phyloP scores from a whole-genome alignment of 805 yeast species.

The Saccharomycopsis olivae region DNA sequence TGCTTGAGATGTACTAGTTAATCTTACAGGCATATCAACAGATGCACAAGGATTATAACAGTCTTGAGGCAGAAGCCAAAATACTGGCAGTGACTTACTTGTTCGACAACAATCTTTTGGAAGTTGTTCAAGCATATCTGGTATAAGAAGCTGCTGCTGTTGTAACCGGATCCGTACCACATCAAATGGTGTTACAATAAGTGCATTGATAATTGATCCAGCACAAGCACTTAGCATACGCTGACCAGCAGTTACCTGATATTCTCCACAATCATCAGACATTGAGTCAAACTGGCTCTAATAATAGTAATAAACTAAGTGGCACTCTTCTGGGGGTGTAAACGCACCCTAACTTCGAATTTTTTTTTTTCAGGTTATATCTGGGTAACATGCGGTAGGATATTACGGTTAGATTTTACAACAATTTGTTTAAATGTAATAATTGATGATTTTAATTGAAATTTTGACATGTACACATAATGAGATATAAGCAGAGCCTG shows the following conservation, averaged over 20 bases:
- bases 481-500: no score
- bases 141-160: constrained; percentile 47
- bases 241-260: constrained; percentile 23
- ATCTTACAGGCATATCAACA: constrained; percentile 23
- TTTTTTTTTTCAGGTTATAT: no score
- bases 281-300: no score
- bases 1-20: constrained; percentile 70
- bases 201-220: constrained; percentile 63
- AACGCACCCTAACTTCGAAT: no score
- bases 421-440: no score
- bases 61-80: constrained; percentile 19
- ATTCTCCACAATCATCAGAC: no score
- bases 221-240: constrained; percentile 71
- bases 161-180: constrained; percentile 69
- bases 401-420: no score
- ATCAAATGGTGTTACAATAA: constrained; percentile 73
- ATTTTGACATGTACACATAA: no score
- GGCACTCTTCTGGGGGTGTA: no score
- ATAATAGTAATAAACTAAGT: no score
- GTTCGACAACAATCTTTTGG: constrained; percentile 20
- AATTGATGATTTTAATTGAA: no score
- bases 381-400: no score
- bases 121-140: constrained; percentile 22
- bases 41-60: constrained; percentile 10
- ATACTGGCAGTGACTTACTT: constrained; percentile 18